Percentiles rank a stretch among this genome's conserved stretches.
Conservation (phyloP, 345 rosid species). For the Mercurialis annua region DNA sequence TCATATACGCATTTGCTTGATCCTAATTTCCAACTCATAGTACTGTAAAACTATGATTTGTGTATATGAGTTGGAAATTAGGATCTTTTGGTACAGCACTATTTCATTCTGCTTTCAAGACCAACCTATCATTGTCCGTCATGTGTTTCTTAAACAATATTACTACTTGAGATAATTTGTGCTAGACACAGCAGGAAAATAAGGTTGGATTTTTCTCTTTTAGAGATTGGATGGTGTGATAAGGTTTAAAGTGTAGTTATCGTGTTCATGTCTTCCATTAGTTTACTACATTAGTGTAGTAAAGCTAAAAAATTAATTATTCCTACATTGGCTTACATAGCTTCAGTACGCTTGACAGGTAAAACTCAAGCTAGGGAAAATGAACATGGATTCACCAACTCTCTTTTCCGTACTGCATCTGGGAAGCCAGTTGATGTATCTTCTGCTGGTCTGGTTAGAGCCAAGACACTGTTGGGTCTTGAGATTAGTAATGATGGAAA, state of each 20-base stretch:
- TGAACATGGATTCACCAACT: constrained; percentile 29
- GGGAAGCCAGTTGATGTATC: constrained; percentile 66
- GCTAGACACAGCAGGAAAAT: background rate
- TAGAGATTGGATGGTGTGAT: background rate
- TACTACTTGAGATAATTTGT: background rate
- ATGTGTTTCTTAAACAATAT: background rate
- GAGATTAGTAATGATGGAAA: constrained; percentile 39
- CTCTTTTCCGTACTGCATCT: constrained; percentile 74
- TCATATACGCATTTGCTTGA: too few relatives aligned
- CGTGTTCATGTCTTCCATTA: background rate
- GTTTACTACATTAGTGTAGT: background rate
- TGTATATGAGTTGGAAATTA: too few relatives aligned
- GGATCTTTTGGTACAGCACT: too few relatives aligned
- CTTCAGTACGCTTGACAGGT: constrained; percentile 28
- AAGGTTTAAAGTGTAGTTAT: background rate
- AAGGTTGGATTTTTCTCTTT: background rate
- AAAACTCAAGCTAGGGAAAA: constrained; percentile 23
- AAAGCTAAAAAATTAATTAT: background rate
- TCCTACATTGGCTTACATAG: background rate
- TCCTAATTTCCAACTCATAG: too few relatives aligned
- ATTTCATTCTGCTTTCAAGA: too few relatives aligned
- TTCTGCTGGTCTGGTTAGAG: constrained; percentile 63
- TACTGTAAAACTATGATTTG: too few relatives aligned
- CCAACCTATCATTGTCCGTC: too few relatives aligned
- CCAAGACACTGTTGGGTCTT: constrained; percentile 63